phyloP scores from a whole-genome alignment of 352 stramenopile species.

The Saprolegnia parasitica region DNA sequence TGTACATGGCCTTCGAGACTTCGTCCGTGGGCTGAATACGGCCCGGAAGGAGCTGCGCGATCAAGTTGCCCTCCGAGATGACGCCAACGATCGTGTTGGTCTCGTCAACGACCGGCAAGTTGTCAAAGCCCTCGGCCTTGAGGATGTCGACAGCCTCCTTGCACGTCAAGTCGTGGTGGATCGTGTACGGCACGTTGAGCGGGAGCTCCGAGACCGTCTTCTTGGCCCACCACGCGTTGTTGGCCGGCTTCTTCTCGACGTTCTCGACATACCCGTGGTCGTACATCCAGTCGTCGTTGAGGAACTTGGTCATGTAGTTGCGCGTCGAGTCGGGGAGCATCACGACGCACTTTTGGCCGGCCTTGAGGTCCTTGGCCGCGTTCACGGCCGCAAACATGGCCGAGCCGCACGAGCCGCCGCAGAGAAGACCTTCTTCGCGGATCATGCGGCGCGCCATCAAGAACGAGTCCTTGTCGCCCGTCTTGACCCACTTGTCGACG shows the following conservation, averaged over 20 bases:
- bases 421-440: constrained; percentile 93
- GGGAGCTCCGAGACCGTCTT: constrained; percentile 89
- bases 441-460: constrained; percentile 92
- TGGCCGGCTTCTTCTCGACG: constrained; percentile 67
- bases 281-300: constrained; percentile 95
- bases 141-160: constrained; percentile 93
- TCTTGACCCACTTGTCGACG: constrained; percentile 94
- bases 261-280: constrained; percentile 78
- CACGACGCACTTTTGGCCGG: constrained; percentile 91
- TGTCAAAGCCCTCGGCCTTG: constrained; percentile 88
- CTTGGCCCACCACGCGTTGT: constrained; percentile 92
- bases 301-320: constrained; percentile 99
- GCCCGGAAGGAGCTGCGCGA: constrained; percentile 85
- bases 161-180: constrained; percentile 86
- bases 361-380: constrained; percentile 79
- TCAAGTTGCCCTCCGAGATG: constrained; percentile 95
- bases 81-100: constrained; percentile 91
- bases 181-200: constrained; percentile 87
- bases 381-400: constrained; percentile 81
- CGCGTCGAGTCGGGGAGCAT: constrained; percentile 93
- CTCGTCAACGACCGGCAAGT: constrained; percentile 67
- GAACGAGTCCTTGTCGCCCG: constrained; percentile 90
- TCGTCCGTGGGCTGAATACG: constrained; percentile 80
- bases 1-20: constrained; percentile 93
- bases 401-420: constrained; percentile 91